Evolutionary conservation across 495 filamentous ascomycete genomes (phyloP), one percentile per base, ranked within the genome.

Genomic region (Cladorrhinum samala): DNA sequence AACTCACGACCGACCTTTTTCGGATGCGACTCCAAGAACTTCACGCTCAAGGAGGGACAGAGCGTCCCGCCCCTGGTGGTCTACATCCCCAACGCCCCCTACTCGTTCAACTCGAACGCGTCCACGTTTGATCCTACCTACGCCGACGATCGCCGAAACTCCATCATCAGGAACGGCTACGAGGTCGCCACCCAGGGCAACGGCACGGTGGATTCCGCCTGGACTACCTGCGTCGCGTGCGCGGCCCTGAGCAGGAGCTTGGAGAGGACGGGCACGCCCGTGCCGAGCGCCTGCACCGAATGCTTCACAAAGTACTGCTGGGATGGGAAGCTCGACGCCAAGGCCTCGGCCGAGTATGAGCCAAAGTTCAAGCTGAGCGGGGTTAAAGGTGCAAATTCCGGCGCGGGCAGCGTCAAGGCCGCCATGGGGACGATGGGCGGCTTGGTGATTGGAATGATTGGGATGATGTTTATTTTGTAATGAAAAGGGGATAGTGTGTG

Each of bases 1-100:
- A 97, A 96, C 79, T 81, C 72, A 49, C 82, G 79, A 3, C 93
- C 92, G 0, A 89, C 90, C 7, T 96, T 97, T 76, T 97, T 97
- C 70, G 92, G 92, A 53, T 97, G 92, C 74, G 72, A 91, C 70
- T 75, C 73, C 39, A 68, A 72, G 52, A 94, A 95, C 68, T 76
- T 83, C 45, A 79, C 83, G 3, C 23, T 53, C 2, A 67, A 67
- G 30, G 66, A 60, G 4, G 55, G 64, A 6, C 60, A 64, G 52
- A 61, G 53, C 55, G 38, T 60, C 0, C 71, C 84, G 0, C 92
- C 92, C 0, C 60, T 96, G 27, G 68, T 97, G 55, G 87, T 97
- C 54, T 97, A 96, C 69, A 59, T 97, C n/a, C 87, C 92, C 47
- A 96, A 95, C 67, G 70, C 78, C 13, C 92, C 92, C 0, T 96